Evolutionary conservation across 1,139 yeast genomes (phyloP).

Genomic region (Debaryomyces sp.): DNA sequence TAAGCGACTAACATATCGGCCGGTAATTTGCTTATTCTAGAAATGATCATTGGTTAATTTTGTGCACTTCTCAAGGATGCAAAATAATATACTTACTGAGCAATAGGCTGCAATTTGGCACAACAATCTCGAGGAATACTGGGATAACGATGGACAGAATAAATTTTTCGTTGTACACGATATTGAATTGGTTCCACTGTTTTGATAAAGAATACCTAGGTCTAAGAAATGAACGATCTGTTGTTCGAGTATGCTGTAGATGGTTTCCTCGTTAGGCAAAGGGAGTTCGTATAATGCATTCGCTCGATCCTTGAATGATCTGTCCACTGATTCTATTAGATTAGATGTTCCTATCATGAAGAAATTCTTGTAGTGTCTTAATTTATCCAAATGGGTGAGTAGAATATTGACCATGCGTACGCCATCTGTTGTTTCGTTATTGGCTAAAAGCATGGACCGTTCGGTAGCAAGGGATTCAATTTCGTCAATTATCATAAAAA

Average conservation of each 20-base stretch:
- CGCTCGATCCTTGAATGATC: conserved; percentile 37
- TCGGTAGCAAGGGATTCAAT: conserved; percentile 42
- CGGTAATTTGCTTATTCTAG: conserved; percentile 9
- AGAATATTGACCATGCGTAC: conserved; percentile 40
- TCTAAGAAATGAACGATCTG: neutral
- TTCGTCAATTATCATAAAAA: conserved; percentile 38
- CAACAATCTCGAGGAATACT: neutral
- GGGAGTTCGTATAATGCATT: conserved; percentile 30
- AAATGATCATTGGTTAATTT: conserved; percentile 5
- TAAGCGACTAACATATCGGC: conserved; percentile 6
- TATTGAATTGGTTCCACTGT: neutral
- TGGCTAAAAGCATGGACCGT: conserved; percentile 28
- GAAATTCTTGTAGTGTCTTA: conserved; percentile 29
- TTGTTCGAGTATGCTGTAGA: conserved; percentile 10
- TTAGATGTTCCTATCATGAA: conserved; percentile 38
- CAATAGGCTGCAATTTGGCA: conserved; percentile 9
- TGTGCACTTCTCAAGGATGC: conserved; percentile 2
- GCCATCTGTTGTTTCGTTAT: conserved; percentile 38
- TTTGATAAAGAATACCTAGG: neutral
- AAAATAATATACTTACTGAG: conserved; percentile 9
- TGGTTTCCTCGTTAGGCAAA: conserved; percentile 23
- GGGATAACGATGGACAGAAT: neutral
- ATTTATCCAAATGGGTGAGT: conserved; percentile 34
- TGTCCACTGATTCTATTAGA: conserved; percentile 27
- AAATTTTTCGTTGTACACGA: no score